Percentiles rank a stretch among this genome's conserved stretches.
phyloP scores from a whole-genome alignment of 345 rosid genomes.

The thale cress (Arabidopsis thaliana) region DNA sequence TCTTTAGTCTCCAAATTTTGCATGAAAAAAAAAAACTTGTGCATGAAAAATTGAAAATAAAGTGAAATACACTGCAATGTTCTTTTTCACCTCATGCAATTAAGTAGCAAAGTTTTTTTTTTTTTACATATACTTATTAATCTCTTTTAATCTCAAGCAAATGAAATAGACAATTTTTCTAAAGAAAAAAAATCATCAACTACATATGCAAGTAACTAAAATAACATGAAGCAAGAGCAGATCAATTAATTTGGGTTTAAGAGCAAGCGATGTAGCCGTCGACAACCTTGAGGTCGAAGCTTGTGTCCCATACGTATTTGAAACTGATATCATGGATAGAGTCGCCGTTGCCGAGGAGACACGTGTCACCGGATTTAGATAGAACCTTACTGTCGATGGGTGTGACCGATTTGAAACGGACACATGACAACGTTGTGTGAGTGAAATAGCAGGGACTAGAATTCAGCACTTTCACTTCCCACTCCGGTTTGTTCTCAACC shows the following conservation, averaged over 20 bases:
- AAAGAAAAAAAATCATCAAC: background rate
- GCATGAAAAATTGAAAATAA: too few species aligned
- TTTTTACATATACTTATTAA: too few species aligned
- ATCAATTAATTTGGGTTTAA: background rate
- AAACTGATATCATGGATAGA: background rate
- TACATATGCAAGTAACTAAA: background rate
- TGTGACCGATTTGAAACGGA: constrained; percentile 23
- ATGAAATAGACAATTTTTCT: background rate
- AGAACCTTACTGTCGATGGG: background rate
- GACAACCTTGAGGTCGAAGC: constrained; percentile 19
- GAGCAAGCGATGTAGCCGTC: background rate
- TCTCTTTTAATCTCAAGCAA: background rate
- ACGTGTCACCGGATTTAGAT: background rate
- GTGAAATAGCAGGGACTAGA: background rate
- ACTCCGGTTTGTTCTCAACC: constrained; percentile 18
- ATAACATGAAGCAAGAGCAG: background rate
- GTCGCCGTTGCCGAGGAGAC: background rate
- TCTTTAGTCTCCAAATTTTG: too few species aligned
- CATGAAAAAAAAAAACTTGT: too few species aligned
- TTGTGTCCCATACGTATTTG: constrained; percentile 33
- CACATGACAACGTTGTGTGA: constrained; percentile 1
- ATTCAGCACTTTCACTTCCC: constrained; percentile 19
- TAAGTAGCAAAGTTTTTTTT: too few species aligned
- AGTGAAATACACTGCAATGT: too few species aligned
- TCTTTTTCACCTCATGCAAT: too few species aligned